A percentile compares a stretch with the other conserved stretches of the same genome.
Evolutionary conservation across 306 rosid genomes (phyloP).

Genomic region (cucumber (Cucumis sativus)): DNA sequence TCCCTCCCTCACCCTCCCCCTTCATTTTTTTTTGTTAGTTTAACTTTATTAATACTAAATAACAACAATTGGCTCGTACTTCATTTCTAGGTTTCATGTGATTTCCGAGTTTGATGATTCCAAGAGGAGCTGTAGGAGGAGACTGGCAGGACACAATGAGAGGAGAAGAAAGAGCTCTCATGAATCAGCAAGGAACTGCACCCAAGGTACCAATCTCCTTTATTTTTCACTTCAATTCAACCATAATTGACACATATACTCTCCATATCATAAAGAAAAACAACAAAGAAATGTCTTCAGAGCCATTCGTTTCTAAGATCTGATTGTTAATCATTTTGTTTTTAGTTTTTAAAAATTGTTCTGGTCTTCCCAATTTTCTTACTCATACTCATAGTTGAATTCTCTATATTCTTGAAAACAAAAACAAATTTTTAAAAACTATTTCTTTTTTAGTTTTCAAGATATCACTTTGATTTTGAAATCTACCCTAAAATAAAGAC

Average conservation of each 20-base stretch:
- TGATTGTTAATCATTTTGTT: no score
- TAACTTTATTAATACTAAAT: no score
- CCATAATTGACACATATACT: no score
- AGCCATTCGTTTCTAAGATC: not conserved
- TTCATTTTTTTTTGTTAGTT: no score
- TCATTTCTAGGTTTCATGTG: slow-evolving; percentile 52
- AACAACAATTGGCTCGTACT: not conserved
- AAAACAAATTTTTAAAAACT: no score
- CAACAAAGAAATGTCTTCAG: not conserved
- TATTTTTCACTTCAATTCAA: not conserved
- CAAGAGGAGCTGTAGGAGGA: slow-evolving; percentile 87
- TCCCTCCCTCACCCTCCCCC: not conserved
- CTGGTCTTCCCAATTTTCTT: no score
- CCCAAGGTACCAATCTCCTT: slow-evolving; percentile 25
- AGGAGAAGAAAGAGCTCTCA: slow-evolving; percentile 85
- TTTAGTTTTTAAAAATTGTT: no score
- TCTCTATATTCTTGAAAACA: no score
- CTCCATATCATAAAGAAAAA: not conserved
- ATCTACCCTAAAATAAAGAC: no score
- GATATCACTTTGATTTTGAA: no score
- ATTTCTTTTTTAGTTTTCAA: no score
- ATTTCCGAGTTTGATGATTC: slow-evolving; percentile 84
- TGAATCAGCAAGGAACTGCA: slow-evolving; percentile 38
- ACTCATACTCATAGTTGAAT: no score
- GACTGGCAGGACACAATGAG: slow-evolving; percentile 95